phyloP scores from a whole-genome alignment of 106 monocot genomes.

The Cymbidium sinense region DNA sequence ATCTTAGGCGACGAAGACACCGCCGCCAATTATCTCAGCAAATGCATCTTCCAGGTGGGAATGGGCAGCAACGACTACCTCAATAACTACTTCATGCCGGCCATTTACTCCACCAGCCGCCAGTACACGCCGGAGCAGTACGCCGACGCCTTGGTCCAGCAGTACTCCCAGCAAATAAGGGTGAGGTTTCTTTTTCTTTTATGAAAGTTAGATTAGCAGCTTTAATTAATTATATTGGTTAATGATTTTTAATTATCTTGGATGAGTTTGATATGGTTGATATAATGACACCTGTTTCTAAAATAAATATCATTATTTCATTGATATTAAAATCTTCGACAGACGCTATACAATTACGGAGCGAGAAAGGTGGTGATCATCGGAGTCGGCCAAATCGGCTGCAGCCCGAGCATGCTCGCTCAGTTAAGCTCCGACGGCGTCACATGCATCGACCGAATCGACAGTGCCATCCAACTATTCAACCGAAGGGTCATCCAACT shows the following conservation, averaged over 20 bases:
- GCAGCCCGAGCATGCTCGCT: slow-evolving; percentile 84
- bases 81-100: slow-evolving; percentile 99
- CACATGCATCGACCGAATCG: slow-evolving; percentile 52
- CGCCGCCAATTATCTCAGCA: slow-evolving; percentile 57
- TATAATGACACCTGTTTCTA: too few species aligned
- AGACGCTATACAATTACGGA: slow-evolving; percentile 26
- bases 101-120: slow-evolving; percentile 44
- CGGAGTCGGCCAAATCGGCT: slow-evolving; percentile 76
- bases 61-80: slow-evolving; percentile 99
- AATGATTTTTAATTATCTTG: too few species aligned
- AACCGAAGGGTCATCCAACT: slow-evolving; percentile 32
- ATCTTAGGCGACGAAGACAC: slow-evolving; percentile 59
- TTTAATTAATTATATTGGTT: too few species aligned
- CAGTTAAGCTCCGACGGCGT: slow-evolving; percentile 48
- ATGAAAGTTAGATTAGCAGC: too few species aligned
- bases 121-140: slow-evolving; percentile 66
- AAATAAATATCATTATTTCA: too few species aligned
- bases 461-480: slow-evolving; percentile 42
- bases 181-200: not conserved
- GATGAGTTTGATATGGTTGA: too few species aligned
- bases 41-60: slow-evolving; percentile 81
- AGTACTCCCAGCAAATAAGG: slow-evolving; percentile 56
- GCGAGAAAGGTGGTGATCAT: slow-evolving; percentile 66
- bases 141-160: slow-evolving; percentile 56
- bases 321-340: not conserved